Evolutionary conservation across 352 stramenopile species (phyloP), one percentile per base, ranked within the genome.

Genomic region (Phytophthora nicotianae): DNA sequence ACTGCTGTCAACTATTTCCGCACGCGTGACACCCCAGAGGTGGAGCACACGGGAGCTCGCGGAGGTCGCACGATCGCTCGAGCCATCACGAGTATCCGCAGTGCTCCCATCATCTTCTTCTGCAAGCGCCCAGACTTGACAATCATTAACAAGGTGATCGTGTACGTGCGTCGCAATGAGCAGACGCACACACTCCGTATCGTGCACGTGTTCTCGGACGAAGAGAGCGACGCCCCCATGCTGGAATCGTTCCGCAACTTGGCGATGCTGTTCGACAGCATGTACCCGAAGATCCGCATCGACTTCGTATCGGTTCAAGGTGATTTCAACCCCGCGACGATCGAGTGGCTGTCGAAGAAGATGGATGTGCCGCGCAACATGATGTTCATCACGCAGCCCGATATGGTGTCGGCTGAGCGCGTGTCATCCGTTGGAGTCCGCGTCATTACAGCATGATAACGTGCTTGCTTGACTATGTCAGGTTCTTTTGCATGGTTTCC

Each of bases 131-230:
- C 90, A 40, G 93, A 98, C 72, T 72, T 97, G 23, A 92, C 91
- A 61, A 85, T 87, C 46, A 83, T 98, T 62, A 98, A 98, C 77
- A 98, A 98, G 74, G 91, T 91, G 13, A 94, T 98, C 58, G 70
- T 98, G 32, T 98, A 98, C 71, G 91, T 98, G 67, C 87, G 87
- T 43, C 86, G 89, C 48, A 98, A 35, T 35, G 29, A 35, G 29
- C 29, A 35, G 29, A 35, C 29, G 4, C 29, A 35, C 29, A 35
- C 29, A 98, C 76, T 98, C 40, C 88, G 91, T 50, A 82, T 98
- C 41, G 89, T 97, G 37, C 92, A 98, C 77, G 58, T 66, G 42
- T 66, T 66, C 19, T 4, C 58, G 42, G 58, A 60, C 41, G 58
- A 66, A 33, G 58, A 66, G 40, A 35, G 29, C 29, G 29, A 35